Evolutionary conservation across 1,139 yeast species (phyloP).

Genomic region (Nakaseomyces bracarensis): DNA sequence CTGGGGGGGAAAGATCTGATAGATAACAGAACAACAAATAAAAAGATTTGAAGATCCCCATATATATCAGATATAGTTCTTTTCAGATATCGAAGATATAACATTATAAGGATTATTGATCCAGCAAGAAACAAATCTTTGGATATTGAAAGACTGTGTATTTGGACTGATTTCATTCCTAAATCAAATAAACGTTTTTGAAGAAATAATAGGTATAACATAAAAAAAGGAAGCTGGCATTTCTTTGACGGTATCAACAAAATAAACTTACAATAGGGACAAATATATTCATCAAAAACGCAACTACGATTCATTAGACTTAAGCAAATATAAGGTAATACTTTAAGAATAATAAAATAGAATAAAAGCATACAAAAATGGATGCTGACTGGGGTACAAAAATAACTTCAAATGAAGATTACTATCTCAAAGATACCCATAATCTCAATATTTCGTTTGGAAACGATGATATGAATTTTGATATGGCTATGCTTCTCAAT

Average conservation of each 20-base stretch:
- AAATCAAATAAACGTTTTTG: too few species aligned
- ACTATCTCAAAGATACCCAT: background rate
- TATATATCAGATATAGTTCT: too few species aligned
- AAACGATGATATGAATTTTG: constrained; percentile 9
- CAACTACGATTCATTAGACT: too few species aligned
- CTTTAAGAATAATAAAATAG: background rate
- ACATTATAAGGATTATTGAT: too few species aligned
- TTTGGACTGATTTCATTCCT: too few species aligned
- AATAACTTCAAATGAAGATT: background rate
- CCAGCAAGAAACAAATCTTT: too few species aligned
- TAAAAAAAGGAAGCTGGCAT: constrained; percentile 2
- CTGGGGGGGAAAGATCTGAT: too few species aligned
- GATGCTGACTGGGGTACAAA: constrained; percentile 9
- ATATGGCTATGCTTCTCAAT: constrained; percentile 5
- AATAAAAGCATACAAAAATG: constrained; percentile 6
- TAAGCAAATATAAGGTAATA: too few species aligned
- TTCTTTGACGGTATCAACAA: background rate
- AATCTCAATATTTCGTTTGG: constrained; percentile 4
- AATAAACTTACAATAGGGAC: background rate
- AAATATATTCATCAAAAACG: background rate
- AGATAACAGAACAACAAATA: too few species aligned
- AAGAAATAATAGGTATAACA: background rate
- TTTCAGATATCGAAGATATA: too few species aligned
- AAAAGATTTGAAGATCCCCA: too few species aligned
- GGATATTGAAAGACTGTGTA: too few species aligned